phyloP scores from a whole-genome alignment of 306 rosid species.

The Glycine tomentella region DNA sequence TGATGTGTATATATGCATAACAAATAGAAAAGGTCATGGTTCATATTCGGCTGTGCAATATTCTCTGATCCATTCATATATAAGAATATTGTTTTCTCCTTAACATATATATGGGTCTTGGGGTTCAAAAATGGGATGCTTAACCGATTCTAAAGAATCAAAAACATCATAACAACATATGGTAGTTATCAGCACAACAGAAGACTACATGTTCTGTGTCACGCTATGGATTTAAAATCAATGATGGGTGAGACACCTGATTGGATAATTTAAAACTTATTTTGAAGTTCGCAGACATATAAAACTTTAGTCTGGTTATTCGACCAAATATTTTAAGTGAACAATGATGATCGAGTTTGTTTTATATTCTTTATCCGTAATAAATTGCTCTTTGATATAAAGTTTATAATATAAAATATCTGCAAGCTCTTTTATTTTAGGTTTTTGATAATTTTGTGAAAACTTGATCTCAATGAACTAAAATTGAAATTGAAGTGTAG shows the following conservation, averaged over 20 bases:
- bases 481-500: no score
- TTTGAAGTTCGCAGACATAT: not conserved
- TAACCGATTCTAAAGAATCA: not conserved
- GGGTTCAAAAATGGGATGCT: not conserved
- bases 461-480: no score
- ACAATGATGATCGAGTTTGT: not conserved
- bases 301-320: not conserved
- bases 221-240: not conserved
- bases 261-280: not conserved
- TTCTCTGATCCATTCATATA: not conserved
- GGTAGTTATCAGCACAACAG: not conserved
- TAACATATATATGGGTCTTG: not conserved
- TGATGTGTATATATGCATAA: not conserved
- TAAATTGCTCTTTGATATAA: no score
- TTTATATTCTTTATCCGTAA: no score
- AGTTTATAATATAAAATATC: no score
- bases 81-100: not conserved
- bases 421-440: no score
- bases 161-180: no score
- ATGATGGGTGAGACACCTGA: not conserved
- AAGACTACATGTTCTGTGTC: not conserved
- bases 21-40: constrained; percentile 8
- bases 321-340: not conserved
- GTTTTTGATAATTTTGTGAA: no score
- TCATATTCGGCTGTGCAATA: constrained; percentile 16